Conservation (phyloP, 345 rosid species). For the Physaria fendleri region DNA sequence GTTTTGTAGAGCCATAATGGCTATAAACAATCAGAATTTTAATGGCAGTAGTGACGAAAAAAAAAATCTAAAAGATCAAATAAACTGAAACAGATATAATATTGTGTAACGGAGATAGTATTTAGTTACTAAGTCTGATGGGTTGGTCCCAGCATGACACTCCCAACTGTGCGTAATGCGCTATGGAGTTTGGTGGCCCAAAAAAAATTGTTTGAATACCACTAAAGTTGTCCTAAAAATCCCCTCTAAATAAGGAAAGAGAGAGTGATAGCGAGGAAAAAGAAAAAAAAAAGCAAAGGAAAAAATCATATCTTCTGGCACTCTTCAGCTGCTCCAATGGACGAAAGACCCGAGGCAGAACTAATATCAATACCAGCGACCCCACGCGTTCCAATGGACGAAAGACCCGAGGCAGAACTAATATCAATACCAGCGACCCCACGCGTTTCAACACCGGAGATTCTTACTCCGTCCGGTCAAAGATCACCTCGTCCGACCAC, state of each 20-base stretch:
- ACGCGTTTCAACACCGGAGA: constrained; percentile 90
- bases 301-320: not conserved
- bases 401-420: constrained; percentile 97
- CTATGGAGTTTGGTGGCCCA: too few species aligned
- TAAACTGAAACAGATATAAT: too few species aligned
- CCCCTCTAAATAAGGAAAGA: not conserved
- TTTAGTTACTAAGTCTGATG: too few species aligned
- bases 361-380: constrained; percentile 92
- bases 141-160: too few species aligned
- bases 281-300: too few species aligned
- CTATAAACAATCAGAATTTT: too few species aligned
- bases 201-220: not conserved
- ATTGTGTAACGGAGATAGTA: too few species aligned
- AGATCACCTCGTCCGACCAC: constrained; percentile 89
- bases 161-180: too few species aligned
- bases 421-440: constrained; percentile 98
- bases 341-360: constrained; percentile 98
- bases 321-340: constrained; percentile 33
- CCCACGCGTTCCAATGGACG: constrained; percentile 45
- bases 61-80: too few species aligned
- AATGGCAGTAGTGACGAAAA: too few species aligned
- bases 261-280: not conserved
- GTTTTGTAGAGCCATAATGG: too few species aligned
- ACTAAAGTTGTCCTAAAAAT: not conserved
- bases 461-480: constrained; percentile 86